Base-by-base conservation (phyloP, 768 basidiomycete genomes). In the Coprinopsis marcescibilis region DNA sequence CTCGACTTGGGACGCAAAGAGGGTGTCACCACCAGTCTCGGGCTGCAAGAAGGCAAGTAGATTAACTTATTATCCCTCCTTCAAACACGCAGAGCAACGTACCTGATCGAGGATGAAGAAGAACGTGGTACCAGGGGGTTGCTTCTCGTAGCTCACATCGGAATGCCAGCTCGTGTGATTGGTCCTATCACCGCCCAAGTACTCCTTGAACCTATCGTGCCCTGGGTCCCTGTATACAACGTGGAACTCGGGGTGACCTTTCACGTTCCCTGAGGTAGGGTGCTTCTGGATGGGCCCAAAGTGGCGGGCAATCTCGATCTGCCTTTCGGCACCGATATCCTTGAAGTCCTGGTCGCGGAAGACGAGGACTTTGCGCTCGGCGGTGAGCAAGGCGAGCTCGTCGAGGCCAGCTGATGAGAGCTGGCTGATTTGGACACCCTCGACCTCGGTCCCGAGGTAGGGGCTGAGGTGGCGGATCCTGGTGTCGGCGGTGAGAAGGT, bases 341-440 rank as follows among this genome's bases (percentile, higher is more conserved):
- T 78, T 80, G 64, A 81, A 79, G 58, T 81, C 74, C 52, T 81
- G 80, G 60, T 80, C 71, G 17, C 78, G 71, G 68, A 80, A 78
- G 5, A 78, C 40, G 8, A 81, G 57, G 27, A 79, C 67, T 58
- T 77, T 78, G 35, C 76, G 57, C 59, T 80, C 72, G 1, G 75
- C 78, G 29, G 74, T 64, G 48, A 65, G 69, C 4, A 78, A 64
- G 3, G 76, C 76, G 24, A 78, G 69, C 53, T 77, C 76, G 51
- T 79, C 70, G 5, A 79, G 66, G 1, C 78, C 78, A 43, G 71
- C 76, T 33, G 69, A 65, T 49, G 62, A 63, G 39, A 80, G 69
- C 49, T 77, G 61, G 6, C 76, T 78, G 45, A 81, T 63, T 52
- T 80, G 77, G 4, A 80, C 63, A 1, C 75, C 77, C 14, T 57